Conservation (phyloP, 805 yeast genomes). For the Pichia scutulata region DNA sequence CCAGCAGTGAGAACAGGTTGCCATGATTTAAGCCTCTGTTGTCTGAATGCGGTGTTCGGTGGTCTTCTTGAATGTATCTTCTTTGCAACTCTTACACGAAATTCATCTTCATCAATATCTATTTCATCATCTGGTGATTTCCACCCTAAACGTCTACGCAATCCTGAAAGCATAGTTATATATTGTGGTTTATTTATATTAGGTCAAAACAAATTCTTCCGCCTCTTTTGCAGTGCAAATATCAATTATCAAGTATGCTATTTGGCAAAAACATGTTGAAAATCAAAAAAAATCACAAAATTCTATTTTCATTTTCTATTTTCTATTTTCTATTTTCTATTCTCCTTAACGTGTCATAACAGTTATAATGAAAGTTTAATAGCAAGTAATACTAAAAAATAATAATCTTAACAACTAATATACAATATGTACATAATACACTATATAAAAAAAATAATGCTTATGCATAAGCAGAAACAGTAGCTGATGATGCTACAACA, state of each 20-base stretch:
- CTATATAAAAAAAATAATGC: neutral
- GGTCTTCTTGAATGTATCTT: constrained; percentile 42
- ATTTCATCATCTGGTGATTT: constrained; percentile 6
- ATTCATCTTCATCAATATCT: constrained; percentile 23
- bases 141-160: constrained; percentile 22
- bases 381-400: neutral
- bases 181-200: neutral
- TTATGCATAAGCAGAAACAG: neutral
- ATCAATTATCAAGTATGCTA: too few relatives aligned
- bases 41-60: constrained; percentile 74
- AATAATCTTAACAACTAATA: neutral
- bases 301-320: neutral
- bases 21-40: constrained; percentile 57
- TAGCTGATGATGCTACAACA: neutral
- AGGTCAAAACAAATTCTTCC: neutral
- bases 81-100: constrained; percentile 17
- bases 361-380: too few relatives aligned
- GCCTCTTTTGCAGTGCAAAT: neutral
- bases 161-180: constrained; percentile 20
- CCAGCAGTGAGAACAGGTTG: constrained; percentile 88
- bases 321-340: too few relatives aligned
- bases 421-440: neutral
- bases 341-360: too few relatives aligned
- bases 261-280: neutral
- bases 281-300: neutral